Conservation (phyloP, 2,329 filamentous ascomycete genomes). For the Coniochaeta prunicola region DNA sequence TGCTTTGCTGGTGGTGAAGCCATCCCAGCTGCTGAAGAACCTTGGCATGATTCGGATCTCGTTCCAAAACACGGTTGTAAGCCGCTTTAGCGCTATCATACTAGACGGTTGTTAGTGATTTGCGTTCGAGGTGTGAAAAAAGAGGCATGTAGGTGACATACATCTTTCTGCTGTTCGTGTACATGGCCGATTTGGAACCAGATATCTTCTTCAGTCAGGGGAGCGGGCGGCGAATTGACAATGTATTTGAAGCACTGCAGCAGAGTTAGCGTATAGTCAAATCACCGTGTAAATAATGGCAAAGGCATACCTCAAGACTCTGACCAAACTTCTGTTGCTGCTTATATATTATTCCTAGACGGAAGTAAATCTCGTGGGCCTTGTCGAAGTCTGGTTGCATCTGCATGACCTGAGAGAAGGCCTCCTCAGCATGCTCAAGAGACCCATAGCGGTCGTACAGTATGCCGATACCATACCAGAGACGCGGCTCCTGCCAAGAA, state of each 20-base stretch:
- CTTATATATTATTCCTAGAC: slow-evolving; percentile 99
- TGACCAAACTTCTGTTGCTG: slow-evolving; percentile 91
- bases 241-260: slow-evolving; percentile 95
- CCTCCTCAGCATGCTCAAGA: slow-evolving; percentile 93
- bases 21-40: slow-evolving; percentile 96
- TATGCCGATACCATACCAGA: slow-evolving; percentile 99
- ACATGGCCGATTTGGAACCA: slow-evolving; percentile 99
- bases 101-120: slow-evolving; percentile 33
- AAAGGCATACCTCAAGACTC: slow-evolving; percentile 81
- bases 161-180: slow-evolving; percentile 97
- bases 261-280: slow-evolving; percentile 16
- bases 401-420: slow-evolving; percentile 97
- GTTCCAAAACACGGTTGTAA: slow-evolving; percentile 87
- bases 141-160: slow-evolving; percentile 37
- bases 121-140: neutral
- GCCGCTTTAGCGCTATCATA: slow-evolving; percentile 90
- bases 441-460: slow-evolving; percentile 95
- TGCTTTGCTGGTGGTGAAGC: slow-evolving; percentile 95
- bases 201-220: slow-evolving; percentile 93
- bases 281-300: slow-evolving; percentile 4
- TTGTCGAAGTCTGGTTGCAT: slow-evolving; percentile 98
- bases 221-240: slow-evolving; percentile 83
- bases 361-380: slow-evolving; percentile 98
- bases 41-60: slow-evolving; percentile 94
- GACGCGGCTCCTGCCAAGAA: slow-evolving; percentile 65